phyloP scores from a whole-genome alignment of 2,329 filamentous ascomycete genomes.

The Atkinsonella texensis region DNA sequence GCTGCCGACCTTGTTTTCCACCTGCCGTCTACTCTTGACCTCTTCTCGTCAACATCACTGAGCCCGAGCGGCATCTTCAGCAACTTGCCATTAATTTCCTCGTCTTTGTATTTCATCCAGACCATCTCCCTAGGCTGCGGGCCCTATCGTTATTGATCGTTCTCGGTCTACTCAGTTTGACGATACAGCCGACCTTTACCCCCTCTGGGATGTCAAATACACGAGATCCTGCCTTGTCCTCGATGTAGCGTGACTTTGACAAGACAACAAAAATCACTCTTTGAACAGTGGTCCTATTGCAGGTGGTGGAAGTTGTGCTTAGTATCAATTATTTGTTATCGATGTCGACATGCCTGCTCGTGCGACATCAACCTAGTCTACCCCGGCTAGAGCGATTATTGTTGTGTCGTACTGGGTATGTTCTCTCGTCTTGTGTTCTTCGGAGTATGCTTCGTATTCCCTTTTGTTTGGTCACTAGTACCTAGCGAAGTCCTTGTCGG shows the following conservation, averaged over 20 bases:
- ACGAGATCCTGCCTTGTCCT: no score
- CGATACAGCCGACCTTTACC: not conserved
- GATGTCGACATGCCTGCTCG: slow-evolving; percentile 6
- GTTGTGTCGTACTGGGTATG: slow-evolving; percentile 1
- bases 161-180: not conserved
- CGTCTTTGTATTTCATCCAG: not conserved
- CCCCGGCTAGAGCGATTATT: not conserved
- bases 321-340: not conserved
- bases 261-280: not conserved
- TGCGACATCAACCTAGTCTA: slow-evolving; percentile 1
- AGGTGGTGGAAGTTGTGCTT: not conserved
- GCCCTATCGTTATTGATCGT: not conserved
- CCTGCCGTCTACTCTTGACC: not conserved
- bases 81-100: not conserved
- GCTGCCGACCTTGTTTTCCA: not conserved
- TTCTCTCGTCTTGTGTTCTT: not conserved
- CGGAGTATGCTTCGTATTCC: not conserved
- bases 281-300: not conserved
- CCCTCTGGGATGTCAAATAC: no score
- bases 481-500: not conserved
- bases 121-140: not conserved
- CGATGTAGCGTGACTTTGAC: no score
- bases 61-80: not conserved
- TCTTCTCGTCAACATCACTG: not conserved
- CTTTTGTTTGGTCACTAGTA: not conserved